Conservation (phyloP, 2,329 filamentous ascomycete genomes). For the Pseudonectria buxi region DNA sequence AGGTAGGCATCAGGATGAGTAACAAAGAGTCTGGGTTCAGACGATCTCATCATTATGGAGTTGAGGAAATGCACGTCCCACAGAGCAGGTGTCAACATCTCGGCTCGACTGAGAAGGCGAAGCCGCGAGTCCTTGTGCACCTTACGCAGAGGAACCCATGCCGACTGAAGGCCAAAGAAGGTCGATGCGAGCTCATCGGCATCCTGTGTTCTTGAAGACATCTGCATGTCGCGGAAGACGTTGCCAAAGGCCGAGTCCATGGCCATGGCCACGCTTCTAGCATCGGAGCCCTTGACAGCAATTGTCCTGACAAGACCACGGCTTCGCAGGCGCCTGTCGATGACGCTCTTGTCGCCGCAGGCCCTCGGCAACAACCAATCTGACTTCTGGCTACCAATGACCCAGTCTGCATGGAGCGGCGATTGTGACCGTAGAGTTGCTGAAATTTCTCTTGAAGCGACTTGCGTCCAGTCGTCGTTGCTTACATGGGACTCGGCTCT, state of each 20-base stretch:
- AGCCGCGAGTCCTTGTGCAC: conserved; percentile 66
- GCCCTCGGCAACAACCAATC: conserved; percentile 65
- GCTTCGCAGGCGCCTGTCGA: conserved; percentile 67
- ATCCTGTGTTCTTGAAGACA: conserved; percentile 23
- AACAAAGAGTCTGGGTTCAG: conserved; percentile 63
- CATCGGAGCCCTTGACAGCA: conserved; percentile 54
- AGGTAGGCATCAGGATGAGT: conserved; percentile 70
- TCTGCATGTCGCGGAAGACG: conserved; percentile 41
- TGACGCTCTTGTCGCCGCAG: conserved; percentile 53
- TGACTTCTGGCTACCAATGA: conserved; percentile 35
- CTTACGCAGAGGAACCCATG: conserved; percentile 72
- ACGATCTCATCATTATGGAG: conserved; percentile 66
- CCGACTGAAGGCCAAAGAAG: conserved; percentile 56
- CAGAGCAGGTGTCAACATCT: conserved; percentile 65
- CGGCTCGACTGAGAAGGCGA: conserved; percentile 61
- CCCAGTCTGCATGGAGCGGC: conserved; percentile 42
- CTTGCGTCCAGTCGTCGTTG: conserved; percentile 49
- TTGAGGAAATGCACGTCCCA: conserved; percentile 68
- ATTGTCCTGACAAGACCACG: conserved; percentile 64
- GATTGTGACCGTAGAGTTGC: conserved; percentile 41
- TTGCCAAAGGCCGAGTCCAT: conserved; percentile 57
- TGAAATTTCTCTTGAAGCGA: conserved; percentile 41
- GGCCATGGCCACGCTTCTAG: conserved; percentile 59
- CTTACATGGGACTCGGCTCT: conserved; percentile 29
- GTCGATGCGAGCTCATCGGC: conserved; percentile 27